These are phyloP conservation scores for Ambrosiella cleistominuta DNA, from an alignment of 2,329 filamentous ascomycete genomes.

Conservation along the genomic window DNA sequence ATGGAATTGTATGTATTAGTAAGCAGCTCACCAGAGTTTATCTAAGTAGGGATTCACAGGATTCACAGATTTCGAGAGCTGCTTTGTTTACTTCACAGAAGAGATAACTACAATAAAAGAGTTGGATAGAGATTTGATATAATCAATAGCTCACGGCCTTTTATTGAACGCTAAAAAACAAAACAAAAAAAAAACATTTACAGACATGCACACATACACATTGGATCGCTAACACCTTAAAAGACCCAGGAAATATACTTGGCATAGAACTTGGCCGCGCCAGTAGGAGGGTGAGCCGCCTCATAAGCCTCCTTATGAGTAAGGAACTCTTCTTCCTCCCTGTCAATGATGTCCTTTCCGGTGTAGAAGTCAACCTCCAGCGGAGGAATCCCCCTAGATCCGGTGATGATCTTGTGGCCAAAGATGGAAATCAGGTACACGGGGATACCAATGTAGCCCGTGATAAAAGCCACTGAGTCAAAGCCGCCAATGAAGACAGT, in stretches of 20 bases:
- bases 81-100: no score
- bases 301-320: constrained; percentile 22
- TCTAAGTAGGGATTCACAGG: no score
- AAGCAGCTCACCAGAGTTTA: no score
- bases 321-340: constrained; percentile 53
- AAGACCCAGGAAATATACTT: constrained; percentile 14
- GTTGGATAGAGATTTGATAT: neutral
- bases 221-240: neutral
- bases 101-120: no score
- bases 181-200: neutral
- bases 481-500: constrained; percentile 43
- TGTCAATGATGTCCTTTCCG: constrained; percentile 56
- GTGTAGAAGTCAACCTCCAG: constrained; percentile 50
- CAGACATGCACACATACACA: neutral
- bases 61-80: no score
- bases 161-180: neutral
- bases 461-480: constrained; percentile 51
- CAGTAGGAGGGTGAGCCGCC: constrained; percentile 13
- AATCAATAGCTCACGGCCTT: neutral
- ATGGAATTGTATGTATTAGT: no score
- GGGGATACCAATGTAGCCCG: constrained; percentile 60
- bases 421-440: constrained; percentile 53
- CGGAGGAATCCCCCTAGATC: constrained; percentile 36
- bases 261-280: constrained; percentile 12
- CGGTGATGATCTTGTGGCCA: constrained; percentile 44